Evolutionary conservation across 2,329 filamentous ascomycete species (phyloP).

Genomic region (Hypoxylon sp.): DNA sequence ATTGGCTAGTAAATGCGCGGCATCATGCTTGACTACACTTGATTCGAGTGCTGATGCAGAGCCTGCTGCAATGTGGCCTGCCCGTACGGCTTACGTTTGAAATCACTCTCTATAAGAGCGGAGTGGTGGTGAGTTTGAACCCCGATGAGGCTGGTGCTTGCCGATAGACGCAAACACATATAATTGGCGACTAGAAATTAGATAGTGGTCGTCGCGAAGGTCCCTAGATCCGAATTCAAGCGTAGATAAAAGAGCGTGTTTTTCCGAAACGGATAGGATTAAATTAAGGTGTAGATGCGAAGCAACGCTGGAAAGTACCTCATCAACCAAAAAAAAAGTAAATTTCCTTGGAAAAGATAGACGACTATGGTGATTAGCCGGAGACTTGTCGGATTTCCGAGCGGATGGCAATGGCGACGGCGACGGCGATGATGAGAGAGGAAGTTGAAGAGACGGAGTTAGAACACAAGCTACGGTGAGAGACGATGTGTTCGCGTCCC

Average conservation of each 20-base stretch:
- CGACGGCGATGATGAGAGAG: conserved; percentile 7
- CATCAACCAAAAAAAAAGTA: conserved; percentile 31
- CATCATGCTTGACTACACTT: conserved; percentile 47
- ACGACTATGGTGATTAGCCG: conserved; percentile 5
- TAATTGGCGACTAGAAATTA: conserved; percentile 33
- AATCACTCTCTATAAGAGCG: conserved; percentile 56
- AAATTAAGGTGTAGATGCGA: conserved; percentile 47
- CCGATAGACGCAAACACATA: conserved; percentile 51
- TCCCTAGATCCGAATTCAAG: conserved; percentile 32
- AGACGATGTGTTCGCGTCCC: conserved; percentile 37
- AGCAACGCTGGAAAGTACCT: conserved; percentile 38
- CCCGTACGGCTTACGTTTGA: conserved; percentile 51
- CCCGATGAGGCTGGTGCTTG: conserved; percentile 54
- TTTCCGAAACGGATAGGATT: conserved; percentile 54
- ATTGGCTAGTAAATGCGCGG: conserved; percentile 48
- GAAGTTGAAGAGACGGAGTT: conserved; percentile 18
- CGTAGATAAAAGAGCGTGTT: conserved; percentile 42
- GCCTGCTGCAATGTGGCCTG: conserved; percentile 36
- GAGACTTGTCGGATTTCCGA: conserved; percentile 2
- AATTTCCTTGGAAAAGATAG: neutral
- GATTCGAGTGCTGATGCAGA: conserved; percentile 41
- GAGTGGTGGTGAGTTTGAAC: conserved; percentile 53
- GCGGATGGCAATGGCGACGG: neutral
- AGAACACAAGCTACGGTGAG: conserved; percentile 15
- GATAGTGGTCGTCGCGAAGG: conserved; percentile 35